These are phyloP conservation scores for Aspergillus spinulosporus DNA, from an alignment of 2,329 filamentous ascomycete genomes.

Conservation along the genomic window DNA sequence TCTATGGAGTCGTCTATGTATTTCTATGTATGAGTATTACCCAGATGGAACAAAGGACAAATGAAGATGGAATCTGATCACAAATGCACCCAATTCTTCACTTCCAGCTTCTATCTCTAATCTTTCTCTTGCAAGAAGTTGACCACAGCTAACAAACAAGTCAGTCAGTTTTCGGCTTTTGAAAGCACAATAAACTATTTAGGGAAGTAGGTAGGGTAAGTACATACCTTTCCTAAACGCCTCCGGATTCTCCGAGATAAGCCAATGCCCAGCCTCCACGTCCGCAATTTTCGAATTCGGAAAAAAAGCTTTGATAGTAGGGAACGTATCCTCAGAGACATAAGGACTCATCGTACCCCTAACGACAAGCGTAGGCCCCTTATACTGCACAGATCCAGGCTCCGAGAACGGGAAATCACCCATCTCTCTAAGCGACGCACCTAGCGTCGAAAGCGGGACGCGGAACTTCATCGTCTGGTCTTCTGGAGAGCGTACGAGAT, in stretches of 20 bases:
- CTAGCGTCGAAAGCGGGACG: conserved; percentile 73
- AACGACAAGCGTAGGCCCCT: conserved; percentile 78
- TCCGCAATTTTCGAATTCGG: conserved; percentile 42
- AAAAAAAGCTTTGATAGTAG: conserved; percentile 45
- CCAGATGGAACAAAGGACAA: neutral
- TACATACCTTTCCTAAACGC: conserved; percentile 41
- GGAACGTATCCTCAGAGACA: conserved; percentile 42
- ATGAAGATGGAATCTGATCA: neutral
- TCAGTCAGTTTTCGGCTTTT: neutral
- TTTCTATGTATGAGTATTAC: conserved; percentile 2
- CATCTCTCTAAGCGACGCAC: conserved; percentile 67
- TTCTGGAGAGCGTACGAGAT: conserved; percentile 62
- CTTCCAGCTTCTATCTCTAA: conserved; percentile 11
- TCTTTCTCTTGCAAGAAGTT: conserved; percentile 32
- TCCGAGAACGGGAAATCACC: conserved; percentile 86
- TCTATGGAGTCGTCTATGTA: neutral
- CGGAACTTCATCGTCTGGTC: conserved; percentile 68
- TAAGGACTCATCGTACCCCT: conserved; percentile 44
- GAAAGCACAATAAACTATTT: neutral
- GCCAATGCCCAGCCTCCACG: conserved; percentile 47
- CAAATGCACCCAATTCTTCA: neutral
- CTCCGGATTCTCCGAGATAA: conserved; percentile 48
- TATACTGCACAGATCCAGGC: conserved; percentile 66
- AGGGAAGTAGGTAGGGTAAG: neutral
- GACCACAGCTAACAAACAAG: conserved; percentile 30